phyloP scores from a whole-genome alignment of 192 early-diverging fungal species.

The Mortierella antarctica region DNA sequence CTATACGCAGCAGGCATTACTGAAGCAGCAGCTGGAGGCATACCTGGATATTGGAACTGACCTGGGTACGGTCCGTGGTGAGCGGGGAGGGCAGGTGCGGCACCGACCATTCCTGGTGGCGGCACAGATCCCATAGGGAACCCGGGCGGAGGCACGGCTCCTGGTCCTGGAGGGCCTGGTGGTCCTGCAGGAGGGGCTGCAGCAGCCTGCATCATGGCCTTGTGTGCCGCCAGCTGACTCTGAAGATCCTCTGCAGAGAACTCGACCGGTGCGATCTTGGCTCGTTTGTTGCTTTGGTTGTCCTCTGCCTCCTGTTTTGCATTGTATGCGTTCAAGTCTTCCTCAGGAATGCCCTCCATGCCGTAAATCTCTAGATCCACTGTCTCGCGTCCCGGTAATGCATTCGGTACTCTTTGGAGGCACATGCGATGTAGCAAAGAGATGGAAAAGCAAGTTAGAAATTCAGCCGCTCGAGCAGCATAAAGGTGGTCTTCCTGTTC shows the following conservation, averaged over 20 bases:
- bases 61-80: constrained; percentile 36
- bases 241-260: constrained; percentile 55
- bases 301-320: constrained; percentile 57
- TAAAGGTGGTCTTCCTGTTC: neutral
- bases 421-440: neutral
- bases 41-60: constrained; percentile 56
- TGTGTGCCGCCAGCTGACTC: constrained; percentile 57
- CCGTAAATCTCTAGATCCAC: constrained; percentile 96
- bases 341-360: constrained; percentile 90
- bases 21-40: constrained; percentile 55
- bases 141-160: constrained; percentile 21
- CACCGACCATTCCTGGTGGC: constrained; percentile 17
- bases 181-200: constrained; percentile 20
- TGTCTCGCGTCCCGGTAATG: constrained; percentile 83
- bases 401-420: constrained; percentile 81
- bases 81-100: constrained; percentile 22
- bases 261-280: constrained; percentile 52
- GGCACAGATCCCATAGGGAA: constrained; percentile 14
- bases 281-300: constrained; percentile 56
- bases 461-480: neutral
- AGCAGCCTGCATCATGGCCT: constrained; percentile 57
- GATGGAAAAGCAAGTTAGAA: neutral
- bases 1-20: constrained; percentile 66
- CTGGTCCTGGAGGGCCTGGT: constrained; percentile 9
- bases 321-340: constrained; percentile 80